Percentiles rank a stretch among this genome's conserved stretches.
These are phyloP conservation scores for Immersiella caudata DNA, from an alignment of 495 filamentous ascomycete genomes.

Conservation along the genomic window DNA sequence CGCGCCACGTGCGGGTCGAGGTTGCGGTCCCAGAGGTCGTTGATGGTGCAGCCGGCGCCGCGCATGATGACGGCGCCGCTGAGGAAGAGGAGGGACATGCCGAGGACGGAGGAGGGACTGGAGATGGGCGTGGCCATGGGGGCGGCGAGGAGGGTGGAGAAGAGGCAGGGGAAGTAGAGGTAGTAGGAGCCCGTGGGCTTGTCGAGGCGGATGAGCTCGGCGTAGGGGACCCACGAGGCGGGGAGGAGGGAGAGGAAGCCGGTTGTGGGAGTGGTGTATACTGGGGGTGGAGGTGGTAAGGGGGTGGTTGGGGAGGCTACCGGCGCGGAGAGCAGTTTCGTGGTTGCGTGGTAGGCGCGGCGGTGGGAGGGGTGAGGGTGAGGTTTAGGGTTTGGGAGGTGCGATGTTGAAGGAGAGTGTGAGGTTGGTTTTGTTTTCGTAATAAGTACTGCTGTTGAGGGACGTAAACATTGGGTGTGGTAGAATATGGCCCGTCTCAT, in stretches of 20 bases:
- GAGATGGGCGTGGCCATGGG: constrained; percentile 62
- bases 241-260: constrained; percentile 81
- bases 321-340: constrained; percentile 27
- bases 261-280: constrained; percentile 69
- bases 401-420: constrained; percentile 19
- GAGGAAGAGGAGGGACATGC: constrained; percentile 78
- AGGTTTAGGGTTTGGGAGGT: constrained; percentile 20
- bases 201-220: constrained; percentile 89
- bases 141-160: constrained; percentile 76
- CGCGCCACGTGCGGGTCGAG: constrained; percentile 88
- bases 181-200: constrained; percentile 96
- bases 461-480: not conserved
- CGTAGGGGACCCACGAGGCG: constrained; percentile 79
- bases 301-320: not conserved
- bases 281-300: constrained; percentile 11
- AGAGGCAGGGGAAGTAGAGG: constrained; percentile 92
- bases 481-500: constrained; percentile 24
- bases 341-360: constrained; percentile 30
- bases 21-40: constrained; percentile 95
- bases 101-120: constrained; percentile 56
- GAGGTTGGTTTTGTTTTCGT: not conserved
- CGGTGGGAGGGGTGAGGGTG: constrained; percentile 5
- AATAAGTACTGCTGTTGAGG: not conserved
- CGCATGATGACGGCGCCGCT: constrained; percentile 92
- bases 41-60: constrained; percentile 96